Percentiles rank a stretch among this genome's conserved stretches.
Conservation (phyloP, 1,139 yeast genomes). For the Lodderomyces pseudojiufengensis region DNA sequence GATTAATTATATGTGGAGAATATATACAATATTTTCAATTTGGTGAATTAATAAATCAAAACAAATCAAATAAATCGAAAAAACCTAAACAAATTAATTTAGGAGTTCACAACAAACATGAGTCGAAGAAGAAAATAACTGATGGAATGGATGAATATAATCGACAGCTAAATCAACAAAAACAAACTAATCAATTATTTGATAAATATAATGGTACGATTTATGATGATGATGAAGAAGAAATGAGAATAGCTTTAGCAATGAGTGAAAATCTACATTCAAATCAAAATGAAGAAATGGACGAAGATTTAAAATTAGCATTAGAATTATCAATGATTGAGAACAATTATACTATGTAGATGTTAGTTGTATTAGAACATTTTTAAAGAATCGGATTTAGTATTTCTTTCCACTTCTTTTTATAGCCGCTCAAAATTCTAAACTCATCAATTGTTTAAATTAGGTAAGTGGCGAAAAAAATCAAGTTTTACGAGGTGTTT, state of each 20-base stretch:
- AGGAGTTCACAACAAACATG: slow-evolving; percentile 11
- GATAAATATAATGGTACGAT: slow-evolving; percentile 45
- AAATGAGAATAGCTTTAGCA: slow-evolving; percentile 50
- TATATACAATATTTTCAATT: slow-evolving; percentile 60
- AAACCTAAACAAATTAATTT: slow-evolving; percentile 9
- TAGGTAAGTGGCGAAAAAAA: too few relatives aligned
- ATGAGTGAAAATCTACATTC: slow-evolving; percentile 37
- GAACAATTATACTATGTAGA: slow-evolving; percentile 5
- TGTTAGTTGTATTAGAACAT: too few relatives aligned
- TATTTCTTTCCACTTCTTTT: too few relatives aligned
- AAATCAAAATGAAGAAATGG: slow-evolving; percentile 10
- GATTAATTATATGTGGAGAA: slow-evolving; percentile 54
- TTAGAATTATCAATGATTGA: slow-evolving; percentile 20
- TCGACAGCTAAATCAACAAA: slow-evolving; percentile 17
- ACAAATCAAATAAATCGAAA: neutral
- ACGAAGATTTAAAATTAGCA: slow-evolving; percentile 25
- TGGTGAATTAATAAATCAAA: slow-evolving; percentile 33
- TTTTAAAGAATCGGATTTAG: too few relatives aligned
- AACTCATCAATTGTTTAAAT: too few relatives aligned
- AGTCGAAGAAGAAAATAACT: slow-evolving; percentile 22
- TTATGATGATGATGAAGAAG: slow-evolving; percentile 42
- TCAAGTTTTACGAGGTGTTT: too few relatives aligned
- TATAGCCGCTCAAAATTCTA: too few relatives aligned
- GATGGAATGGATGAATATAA: slow-evolving; percentile 40
- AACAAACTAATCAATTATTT: slow-evolving; percentile 24